A percentile compares a stretch with the other conserved stretches of the same genome.
phyloP scores from a whole-genome alignment of 2,329 filamentous ascomycete genomes.

The Zelopaecilomyces penicillatus region DNA sequence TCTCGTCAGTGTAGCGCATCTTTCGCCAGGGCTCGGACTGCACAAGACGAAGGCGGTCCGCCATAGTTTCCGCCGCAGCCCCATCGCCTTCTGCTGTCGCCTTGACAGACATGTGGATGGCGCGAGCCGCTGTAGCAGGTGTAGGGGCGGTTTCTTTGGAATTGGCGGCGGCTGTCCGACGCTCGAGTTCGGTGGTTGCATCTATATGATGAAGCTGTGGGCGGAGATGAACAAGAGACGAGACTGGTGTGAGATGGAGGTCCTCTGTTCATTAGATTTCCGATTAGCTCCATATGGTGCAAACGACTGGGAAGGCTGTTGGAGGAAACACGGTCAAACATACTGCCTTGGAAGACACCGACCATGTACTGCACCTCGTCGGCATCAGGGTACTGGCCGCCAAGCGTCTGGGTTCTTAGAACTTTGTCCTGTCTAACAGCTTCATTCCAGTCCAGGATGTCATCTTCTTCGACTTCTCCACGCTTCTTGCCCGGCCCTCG shows the following conservation, averaged over 20 bases:
- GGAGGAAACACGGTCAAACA: constrained; percentile 21
- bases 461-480: constrained; percentile 37
- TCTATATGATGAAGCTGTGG: constrained; percentile 92
- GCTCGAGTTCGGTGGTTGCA: constrained; percentile 65
- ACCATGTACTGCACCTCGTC: constrained; percentile 80
- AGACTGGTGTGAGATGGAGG: constrained; percentile 76
- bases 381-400: constrained; percentile 65
- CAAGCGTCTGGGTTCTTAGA: constrained; percentile 72
- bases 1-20: constrained; percentile 75
- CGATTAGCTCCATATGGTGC: neutral
- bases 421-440: constrained; percentile 63
- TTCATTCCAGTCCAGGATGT: constrained; percentile 53
- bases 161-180: constrained; percentile 32
- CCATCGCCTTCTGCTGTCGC: constrained; percentile 59
- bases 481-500: constrained; percentile 28
- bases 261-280: constrained; percentile 46
- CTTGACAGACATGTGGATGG: constrained; percentile 84
- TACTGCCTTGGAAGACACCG: constrained; percentile 79
- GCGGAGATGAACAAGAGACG: constrained; percentile 77
- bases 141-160: constrained; percentile 25
- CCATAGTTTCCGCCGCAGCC: constrained; percentile 62
- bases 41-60: constrained; percentile 64
- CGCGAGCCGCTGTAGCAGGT: constrained; percentile 50
- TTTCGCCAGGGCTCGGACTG: constrained; percentile 76
- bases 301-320: neutral